These are phyloP conservation scores for Candida golubevii DNA, from an alignment of 805 yeast genomes.

Conservation along the genomic window DNA sequence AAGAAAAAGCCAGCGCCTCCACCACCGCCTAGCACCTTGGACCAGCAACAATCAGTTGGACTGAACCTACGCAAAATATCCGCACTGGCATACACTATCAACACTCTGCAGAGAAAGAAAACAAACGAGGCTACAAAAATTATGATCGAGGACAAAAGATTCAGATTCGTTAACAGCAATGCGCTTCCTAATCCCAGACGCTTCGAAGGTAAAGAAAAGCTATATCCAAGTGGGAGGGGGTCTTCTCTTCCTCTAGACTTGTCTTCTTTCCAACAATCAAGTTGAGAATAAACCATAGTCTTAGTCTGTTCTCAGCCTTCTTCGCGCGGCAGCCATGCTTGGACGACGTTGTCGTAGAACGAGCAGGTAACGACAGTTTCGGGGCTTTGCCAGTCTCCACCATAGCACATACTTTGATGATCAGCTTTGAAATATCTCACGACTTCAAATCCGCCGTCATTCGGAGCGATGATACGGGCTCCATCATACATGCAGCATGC, in stretches of 20 bases:
- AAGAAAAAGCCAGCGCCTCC: slow-evolving; percentile 28
- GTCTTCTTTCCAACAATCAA: slow-evolving; percentile 4
- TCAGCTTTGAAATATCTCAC: slow-evolving; percentile 52
- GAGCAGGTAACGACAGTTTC: slow-evolving; percentile 72
- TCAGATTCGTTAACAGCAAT: slow-evolving; percentile 59
- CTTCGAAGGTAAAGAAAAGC: slow-evolving; percentile 61
- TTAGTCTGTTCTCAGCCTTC: background rate
- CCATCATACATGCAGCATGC: slow-evolving; percentile 97
- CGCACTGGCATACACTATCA: slow-evolving; percentile 62
- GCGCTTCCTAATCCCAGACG: slow-evolving; percentile 87
- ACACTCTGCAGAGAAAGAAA: slow-evolving; percentile 27
- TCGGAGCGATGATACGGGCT: slow-evolving; percentile 56
- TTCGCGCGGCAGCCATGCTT: slow-evolving; percentile 53
- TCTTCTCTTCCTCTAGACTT: slow-evolving; percentile 83
- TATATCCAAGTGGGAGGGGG: slow-evolving; percentile 95
- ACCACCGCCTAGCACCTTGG: slow-evolving; percentile 25
- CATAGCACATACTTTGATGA: slow-evolving; percentile 92
- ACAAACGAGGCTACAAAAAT: slow-evolving; percentile 24
- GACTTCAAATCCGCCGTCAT: slow-evolving; percentile 23
- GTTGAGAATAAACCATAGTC: background rate
- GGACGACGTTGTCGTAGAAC: slow-evolving; percentile 82
- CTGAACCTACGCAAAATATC: slow-evolving; percentile 55
- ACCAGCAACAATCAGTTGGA: slow-evolving; percentile 45
- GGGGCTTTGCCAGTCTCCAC: slow-evolving; percentile 78
- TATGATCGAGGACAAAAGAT: slow-evolving; percentile 65